These are phyloP conservation scores for Phialophora chinensis DNA, from an alignment of 2,329 filamentous ascomycete genomes.

Conservation along the genomic window DNA sequence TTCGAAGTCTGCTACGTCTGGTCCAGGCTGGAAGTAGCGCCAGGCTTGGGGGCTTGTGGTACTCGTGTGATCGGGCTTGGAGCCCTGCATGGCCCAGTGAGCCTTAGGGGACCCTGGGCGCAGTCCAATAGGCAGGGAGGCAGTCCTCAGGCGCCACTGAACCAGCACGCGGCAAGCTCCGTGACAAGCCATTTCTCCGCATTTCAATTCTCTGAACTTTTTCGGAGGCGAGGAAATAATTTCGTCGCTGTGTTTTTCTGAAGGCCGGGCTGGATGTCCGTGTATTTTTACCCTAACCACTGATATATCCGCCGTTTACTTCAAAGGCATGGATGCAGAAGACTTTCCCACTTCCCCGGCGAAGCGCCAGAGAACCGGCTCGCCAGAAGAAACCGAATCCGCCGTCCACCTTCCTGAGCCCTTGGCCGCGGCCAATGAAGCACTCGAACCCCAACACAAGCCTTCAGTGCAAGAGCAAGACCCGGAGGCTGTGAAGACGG, in stretches of 20 bases:
- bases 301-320: background rate
- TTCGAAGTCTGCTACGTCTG: too few species aligned
- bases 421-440: background rate
- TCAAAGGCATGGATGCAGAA: constrained; percentile 28
- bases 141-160: background rate
- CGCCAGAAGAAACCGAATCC: constrained; percentile 20
- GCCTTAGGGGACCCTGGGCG: too few species aligned
- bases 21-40: too few species aligned
- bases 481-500: background rate
- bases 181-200: background rate
- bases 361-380: constrained; percentile 35
- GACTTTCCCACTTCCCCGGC: constrained; percentile 38
- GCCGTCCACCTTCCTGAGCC: constrained; percentile 5
- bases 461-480: background rate
- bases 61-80: too few species aligned
- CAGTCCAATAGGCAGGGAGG: background rate
- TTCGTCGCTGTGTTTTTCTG: background rate
- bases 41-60: too few species aligned
- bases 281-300: background rate
- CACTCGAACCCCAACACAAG: background rate
- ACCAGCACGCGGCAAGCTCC: background rate
- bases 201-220: constrained; percentile 8
- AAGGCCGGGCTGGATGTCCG: background rate
- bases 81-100: too few species aligned
- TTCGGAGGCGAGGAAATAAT: constrained; percentile 1